Conservation (phyloP, 495 filamentous ascomycete species). For the Rhypophila decipiens region DNA sequence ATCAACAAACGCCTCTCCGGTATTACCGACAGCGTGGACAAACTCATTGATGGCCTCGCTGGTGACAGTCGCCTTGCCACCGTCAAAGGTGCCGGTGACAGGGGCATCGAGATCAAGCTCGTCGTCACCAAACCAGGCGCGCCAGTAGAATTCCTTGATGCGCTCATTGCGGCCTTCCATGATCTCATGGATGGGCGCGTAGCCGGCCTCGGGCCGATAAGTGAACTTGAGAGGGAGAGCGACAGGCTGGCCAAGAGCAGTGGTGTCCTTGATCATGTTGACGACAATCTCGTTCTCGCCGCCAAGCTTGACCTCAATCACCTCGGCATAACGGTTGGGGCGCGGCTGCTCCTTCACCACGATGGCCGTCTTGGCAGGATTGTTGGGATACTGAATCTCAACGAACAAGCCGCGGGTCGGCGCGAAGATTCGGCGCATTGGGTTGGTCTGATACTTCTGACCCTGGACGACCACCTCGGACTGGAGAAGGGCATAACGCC, state of each 20-base stretch:
- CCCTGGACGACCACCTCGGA: conserved; percentile 92
- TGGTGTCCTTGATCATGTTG: conserved; percentile 84
- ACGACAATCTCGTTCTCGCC: conserved; percentile 73
- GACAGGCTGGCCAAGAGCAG: conserved; percentile 68
- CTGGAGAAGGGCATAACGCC: conserved; percentile 97
- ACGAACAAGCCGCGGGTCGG: conserved; percentile 81
- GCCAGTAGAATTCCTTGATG: conserved; percentile 98
- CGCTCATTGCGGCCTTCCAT: conserved; percentile 92
- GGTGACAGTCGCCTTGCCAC: conserved; percentile 78
- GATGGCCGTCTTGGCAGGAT: conserved; percentile 73
- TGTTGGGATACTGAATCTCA: conserved; percentile 72
- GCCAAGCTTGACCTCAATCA: conserved; percentile 73
- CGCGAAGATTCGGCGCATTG: conserved; percentile 82
- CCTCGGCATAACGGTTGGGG: conserved; percentile 63
- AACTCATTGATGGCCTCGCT: conserved; percentile 94
- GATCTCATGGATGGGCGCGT: conserved; percentile 90
- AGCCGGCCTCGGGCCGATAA: conserved; percentile 89
- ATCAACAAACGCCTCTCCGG: conserved; percentile 96
- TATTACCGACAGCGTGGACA: conserved; percentile 96
- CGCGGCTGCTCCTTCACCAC: conserved; percentile 61
- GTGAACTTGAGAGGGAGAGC: conserved; percentile 78
- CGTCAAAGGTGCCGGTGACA: conserved; percentile 80
- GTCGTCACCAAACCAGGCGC: conserved; percentile 91
- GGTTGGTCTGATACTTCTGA: conserved; percentile 93
- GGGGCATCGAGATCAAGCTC: conserved; percentile 73